Percentiles rank a stretch among this genome's conserved stretches.
Conservation (phyloP, 2,329 filamentous ascomycete genomes). For the Trichophyton schoenleinii region DNA sequence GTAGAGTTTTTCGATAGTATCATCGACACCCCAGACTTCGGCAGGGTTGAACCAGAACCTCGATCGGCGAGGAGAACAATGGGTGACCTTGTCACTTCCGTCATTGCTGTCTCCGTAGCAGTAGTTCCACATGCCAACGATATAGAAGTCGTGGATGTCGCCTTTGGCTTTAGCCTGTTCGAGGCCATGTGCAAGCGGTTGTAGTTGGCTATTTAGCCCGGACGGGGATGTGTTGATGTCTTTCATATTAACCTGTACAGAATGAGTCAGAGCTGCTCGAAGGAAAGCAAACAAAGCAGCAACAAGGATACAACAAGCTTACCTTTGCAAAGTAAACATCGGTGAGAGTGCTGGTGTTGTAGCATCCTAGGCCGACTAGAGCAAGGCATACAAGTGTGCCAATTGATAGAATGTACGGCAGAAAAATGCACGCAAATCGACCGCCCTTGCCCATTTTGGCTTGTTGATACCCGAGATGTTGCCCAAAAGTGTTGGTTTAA, state of each 20-base stretch:
- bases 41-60: slow-evolving; percentile 67
- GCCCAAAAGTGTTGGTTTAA: neutral
- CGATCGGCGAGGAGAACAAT: slow-evolving; percentile 59
- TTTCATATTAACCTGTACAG: slow-evolving; percentile 44
- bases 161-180: slow-evolving; percentile 24
- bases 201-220: slow-evolving; percentile 27
- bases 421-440: slow-evolving; percentile 71
- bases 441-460: slow-evolving; percentile 57
- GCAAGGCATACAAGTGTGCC: slow-evolving; percentile 58
- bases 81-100: slow-evolving; percentile 38
- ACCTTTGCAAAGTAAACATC: slow-evolving; percentile 46
- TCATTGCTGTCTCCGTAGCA: slow-evolving; percentile 52
- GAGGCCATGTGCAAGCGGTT: slow-evolving; percentile 21
- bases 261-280: slow-evolving; percentile 1
- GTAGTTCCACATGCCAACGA: slow-evolving; percentile 76
- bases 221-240: slow-evolving; percentile 44
- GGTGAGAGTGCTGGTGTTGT: slow-evolving; percentile 37
- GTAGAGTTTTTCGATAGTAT: slow-evolving; percentile 48
- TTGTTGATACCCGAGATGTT: neutral
- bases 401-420: slow-evolving; percentile 72
- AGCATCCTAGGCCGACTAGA: slow-evolving; percentile 46
- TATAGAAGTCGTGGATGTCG: slow-evolving; percentile 65
- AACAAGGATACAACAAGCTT: slow-evolving; percentile 10
- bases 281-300: neutral
- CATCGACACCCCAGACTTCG: slow-evolving; percentile 51